These are phyloP conservation scores for Termitomyces heimii DNA, from an alignment of 768 basidiomycete genomes.

Conservation along the genomic window DNA sequence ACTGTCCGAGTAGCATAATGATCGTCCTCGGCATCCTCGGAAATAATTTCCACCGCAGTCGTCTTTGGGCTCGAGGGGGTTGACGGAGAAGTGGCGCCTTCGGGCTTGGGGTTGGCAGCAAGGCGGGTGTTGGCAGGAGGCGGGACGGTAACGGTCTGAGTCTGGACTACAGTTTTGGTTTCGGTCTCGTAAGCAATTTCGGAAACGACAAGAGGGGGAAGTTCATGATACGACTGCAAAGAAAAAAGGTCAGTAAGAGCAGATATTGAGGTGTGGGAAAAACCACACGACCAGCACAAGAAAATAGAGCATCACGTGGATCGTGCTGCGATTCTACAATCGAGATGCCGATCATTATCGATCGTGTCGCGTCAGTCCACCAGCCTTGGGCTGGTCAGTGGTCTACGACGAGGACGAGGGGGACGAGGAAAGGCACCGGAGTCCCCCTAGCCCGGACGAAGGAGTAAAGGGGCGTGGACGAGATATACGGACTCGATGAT, in stretches of 20 bases:
- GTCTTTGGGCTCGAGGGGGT: constrained; percentile 66
- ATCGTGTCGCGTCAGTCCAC: constrained; percentile 18
- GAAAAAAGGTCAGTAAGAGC: constrained; percentile 24
- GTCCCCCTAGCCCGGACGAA: constrained; percentile 92
- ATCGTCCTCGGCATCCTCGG: constrained; percentile 46
- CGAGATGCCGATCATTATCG: constrained; percentile 18
- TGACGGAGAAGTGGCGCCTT: constrained; percentile 49
- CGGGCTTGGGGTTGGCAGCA: constrained; percentile 68
- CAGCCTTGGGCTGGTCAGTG: constrained; percentile 29
- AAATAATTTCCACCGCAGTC: constrained; percentile 62
- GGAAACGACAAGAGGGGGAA: constrained; percentile 39
- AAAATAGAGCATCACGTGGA: constrained; percentile 33
- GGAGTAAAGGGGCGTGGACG: constrained; percentile 50
- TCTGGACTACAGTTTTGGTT: constrained; percentile 62
- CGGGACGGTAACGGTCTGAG: constrained; percentile 63
- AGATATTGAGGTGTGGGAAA: constrained; percentile 14
- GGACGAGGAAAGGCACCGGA: constrained; percentile 70
- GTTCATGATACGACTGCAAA: constrained; percentile 32
- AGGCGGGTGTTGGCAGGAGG: constrained; percentile 75
- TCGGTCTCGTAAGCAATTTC: constrained; percentile 48
- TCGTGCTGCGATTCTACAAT: constrained; percentile 20
- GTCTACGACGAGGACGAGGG: constrained; percentile 53
- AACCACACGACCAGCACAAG: constrained; percentile 33
- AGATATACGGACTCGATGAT: constrained; percentile 71
- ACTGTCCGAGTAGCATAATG: constrained; percentile 30